A percentile compares a stretch with the other conserved stretches of the same genome.
Conservation (phyloP, 225 moss, liverwort and hornwort species). For the Rhytidiadelphus loreus region DNA sequence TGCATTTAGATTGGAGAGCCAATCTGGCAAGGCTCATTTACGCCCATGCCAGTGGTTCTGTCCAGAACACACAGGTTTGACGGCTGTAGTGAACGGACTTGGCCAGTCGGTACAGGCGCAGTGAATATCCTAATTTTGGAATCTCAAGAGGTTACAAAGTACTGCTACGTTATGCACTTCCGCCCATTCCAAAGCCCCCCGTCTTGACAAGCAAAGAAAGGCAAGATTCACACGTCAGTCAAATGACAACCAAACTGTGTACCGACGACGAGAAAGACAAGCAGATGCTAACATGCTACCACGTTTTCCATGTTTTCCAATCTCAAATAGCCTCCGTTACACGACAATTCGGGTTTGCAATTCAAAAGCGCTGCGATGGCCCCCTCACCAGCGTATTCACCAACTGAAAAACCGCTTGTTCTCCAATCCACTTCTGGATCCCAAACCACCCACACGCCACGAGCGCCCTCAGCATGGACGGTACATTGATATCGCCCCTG, state of each 20-base stretch:
- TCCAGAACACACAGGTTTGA: background rate
- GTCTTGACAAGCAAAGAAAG: background rate
- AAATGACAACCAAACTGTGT: no score
- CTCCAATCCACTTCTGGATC: constrained; percentile 98
- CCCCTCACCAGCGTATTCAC: constrained; percentile 38
- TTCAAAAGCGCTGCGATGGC: no score
- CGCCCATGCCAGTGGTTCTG: background rate
- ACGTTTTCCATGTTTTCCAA: background rate
- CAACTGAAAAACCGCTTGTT: constrained; percentile 65
- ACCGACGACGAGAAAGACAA: background rate
- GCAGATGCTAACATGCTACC: background rate
- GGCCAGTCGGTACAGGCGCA: background rate
- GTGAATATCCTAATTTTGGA: background rate
- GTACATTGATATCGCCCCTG: constrained; percentile 78
- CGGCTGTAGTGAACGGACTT: background rate
- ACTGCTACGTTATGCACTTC: background rate
- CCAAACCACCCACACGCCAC: constrained; percentile 96
- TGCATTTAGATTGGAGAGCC: background rate
- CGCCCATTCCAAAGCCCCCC: background rate
- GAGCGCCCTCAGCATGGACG: constrained; percentile 63
- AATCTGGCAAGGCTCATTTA: background rate
- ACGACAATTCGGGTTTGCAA: background rate
- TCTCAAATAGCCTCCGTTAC: background rate
- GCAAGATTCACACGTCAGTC: no score
- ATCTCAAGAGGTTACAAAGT: background rate